A percentile compares a stretch with the other conserved stretches of the same genome.
Conservation (phyloP, 306 rosid genomes). For the Pyrus betulifolia region DNA sequence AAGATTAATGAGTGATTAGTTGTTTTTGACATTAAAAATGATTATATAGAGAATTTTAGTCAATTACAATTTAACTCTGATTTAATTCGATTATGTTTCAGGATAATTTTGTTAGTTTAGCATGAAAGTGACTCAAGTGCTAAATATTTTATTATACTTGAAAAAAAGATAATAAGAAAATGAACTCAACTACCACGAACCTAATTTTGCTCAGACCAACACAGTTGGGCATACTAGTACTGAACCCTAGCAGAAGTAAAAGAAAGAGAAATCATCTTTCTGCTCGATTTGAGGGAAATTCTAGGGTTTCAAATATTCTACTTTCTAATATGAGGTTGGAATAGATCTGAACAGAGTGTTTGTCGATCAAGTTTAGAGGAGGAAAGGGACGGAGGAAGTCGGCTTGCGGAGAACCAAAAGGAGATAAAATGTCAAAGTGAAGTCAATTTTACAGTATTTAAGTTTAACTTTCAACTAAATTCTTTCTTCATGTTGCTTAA, state of each 20-base stretch:
- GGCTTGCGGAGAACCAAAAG: not conserved
- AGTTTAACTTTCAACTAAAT: not conserved
- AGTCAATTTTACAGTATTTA: not conserved
- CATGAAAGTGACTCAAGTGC: not conserved
- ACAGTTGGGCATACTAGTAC: too few relatives aligned
- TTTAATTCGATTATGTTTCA: too few relatives aligned
- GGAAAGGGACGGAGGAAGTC: not conserved
- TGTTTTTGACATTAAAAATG: not conserved
- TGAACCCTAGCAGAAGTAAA: not conserved
- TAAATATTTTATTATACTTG: not conserved
- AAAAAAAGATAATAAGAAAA: not conserved
- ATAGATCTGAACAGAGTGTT: too few relatives aligned
- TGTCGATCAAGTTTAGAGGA: too few relatives aligned
- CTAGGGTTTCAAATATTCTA: not conserved
- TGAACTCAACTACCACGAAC: not conserved
- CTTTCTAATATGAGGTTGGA: too few relatives aligned
- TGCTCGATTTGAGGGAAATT: not conserved
- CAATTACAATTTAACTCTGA: not conserved
- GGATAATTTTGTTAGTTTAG: not conserved
- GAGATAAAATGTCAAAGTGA: not conserved
- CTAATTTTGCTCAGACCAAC: too few relatives aligned
- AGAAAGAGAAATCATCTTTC: not conserved
- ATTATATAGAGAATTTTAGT: not conserved
- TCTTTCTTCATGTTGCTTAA: too few relatives aligned
- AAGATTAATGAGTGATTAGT: not conserved